These are phyloP conservation scores for Ceratobasidium papillatum DNA, from an alignment of 1,284 basidiomycete species.

Conservation along the genomic window DNA sequence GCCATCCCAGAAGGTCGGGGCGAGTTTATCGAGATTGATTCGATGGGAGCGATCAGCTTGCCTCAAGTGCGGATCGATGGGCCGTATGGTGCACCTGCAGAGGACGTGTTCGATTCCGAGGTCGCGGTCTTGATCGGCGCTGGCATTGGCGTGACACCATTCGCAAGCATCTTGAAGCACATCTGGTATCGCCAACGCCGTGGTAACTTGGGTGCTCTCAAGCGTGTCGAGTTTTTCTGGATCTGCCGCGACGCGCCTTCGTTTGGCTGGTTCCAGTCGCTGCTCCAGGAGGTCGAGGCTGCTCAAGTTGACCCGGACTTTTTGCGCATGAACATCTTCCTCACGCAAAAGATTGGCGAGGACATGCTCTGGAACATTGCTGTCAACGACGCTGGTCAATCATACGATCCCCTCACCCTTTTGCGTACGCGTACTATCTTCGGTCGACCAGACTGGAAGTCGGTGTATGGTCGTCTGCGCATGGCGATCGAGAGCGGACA, in stretches of 20 bases:
- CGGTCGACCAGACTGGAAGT: conserved; percentile 86
- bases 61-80: conserved; percentile 85
- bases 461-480: conserved; percentile 75
- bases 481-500: conserved; percentile 78
- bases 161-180: conserved; percentile 90
- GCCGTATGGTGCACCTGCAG: conserved; percentile 87
- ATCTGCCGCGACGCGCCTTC: conserved; percentile 87
- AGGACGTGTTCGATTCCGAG: conserved; percentile 86
- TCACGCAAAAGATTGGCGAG: conserved; percentile 84
- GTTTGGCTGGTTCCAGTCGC: conserved; percentile 91
- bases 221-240: conserved; percentile 92
- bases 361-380: conserved; percentile 92
- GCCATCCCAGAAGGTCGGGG: conserved; percentile 61
- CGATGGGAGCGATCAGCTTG: conserved; percentile 54
- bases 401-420: conserved; percentile 85
- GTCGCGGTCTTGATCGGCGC: conserved; percentile 87
- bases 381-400: conserved; percentile 81
- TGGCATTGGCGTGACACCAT: conserved; percentile 91
- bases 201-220: conserved; percentile 76
- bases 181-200: conserved; percentile 90
- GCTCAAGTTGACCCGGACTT: conserved; percentile 88
- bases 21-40: conserved; percentile 80
- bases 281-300: conserved; percentile 84
- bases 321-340: conserved; percentile 87
- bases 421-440: conserved; percentile 86